A percentile compares a stretch with the other conserved stretches of the same genome.
phyloP scores from a whole-genome alignment of 768 basidiomycete genomes.

The Leccinum ochraceum region DNA sequence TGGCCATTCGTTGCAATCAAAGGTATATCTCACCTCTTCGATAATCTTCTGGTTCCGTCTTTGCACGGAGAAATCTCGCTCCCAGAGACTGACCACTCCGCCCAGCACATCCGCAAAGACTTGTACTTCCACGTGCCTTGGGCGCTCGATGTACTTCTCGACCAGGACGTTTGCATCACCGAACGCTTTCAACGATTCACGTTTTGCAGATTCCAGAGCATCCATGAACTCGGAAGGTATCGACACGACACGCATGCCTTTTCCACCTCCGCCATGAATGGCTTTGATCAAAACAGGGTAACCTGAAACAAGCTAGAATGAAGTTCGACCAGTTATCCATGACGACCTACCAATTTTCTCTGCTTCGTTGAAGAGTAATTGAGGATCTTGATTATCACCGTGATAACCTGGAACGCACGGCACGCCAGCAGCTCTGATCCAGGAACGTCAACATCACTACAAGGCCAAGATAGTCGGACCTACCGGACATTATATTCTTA shows the following conservation, averaged over 20 bases:
- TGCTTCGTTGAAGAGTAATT: conserved; percentile 68
- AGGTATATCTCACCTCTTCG: conserved; percentile 59
- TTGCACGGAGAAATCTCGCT: conserved; percentile 91
- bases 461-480: conserved; percentile 14
- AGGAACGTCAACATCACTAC: conserved; percentile 8
- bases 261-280: conserved; percentile 94
- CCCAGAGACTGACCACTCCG: conserved; percentile 92
- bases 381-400: conserved; percentile 73
- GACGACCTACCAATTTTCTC: conserved; percentile 59
- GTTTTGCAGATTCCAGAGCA: conserved; percentile 81
- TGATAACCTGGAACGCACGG: conserved; percentile 97
- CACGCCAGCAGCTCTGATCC: conserved; percentile 70
- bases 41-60: conserved; percentile 95
- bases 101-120: conserved; percentile 86
- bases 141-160: conserved; percentile 85
- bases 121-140: conserved; percentile 93
- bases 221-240: conserved; percentile 72
- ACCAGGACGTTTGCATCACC: conserved; percentile 85
- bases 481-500: conserved; percentile 91
- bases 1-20: background rate
- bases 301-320: conserved; percentile 39
- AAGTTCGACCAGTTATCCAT: background rate
- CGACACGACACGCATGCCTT: conserved; percentile 88
- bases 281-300: conserved; percentile 96
- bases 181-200: conserved; percentile 87